Percentiles rank a stretch among this genome's conserved stretches.
phyloP scores from a whole-genome alignment of 176 grass and related monocot genomes.

The Poa pratensis region DNA sequence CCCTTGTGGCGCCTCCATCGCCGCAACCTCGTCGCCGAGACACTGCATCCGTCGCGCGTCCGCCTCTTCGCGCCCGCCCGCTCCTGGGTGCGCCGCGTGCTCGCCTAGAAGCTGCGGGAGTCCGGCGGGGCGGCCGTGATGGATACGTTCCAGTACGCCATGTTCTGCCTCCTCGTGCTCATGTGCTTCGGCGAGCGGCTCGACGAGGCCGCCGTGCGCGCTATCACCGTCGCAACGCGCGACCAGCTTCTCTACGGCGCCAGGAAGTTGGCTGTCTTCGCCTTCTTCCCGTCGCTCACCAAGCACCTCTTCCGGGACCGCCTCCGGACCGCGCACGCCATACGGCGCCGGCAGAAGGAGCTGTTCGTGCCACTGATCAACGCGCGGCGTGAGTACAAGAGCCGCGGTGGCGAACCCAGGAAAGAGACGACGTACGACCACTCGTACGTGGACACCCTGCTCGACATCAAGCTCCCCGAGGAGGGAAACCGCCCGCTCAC shows the following conservation, averaged over 20 bases:
- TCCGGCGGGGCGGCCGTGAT: neutral
- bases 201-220: constrained; percentile 47
- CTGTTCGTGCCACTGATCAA: constrained; percentile 55
- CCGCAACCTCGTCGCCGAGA: too few relatives aligned
- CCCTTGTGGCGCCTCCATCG: too few relatives aligned
- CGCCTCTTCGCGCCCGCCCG: too few relatives aligned
- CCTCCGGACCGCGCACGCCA: neutral
- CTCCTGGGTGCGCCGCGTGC: too few relatives aligned
- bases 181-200: constrained; percentile 85
- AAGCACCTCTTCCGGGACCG: constrained; percentile 47
- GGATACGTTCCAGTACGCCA: constrained; percentile 59
- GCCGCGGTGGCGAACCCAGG: neutral
- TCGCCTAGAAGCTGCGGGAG: too few relatives aligned
- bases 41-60: too few relatives aligned
- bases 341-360: constrained; percentile 33
- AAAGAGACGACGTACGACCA: too few relatives aligned
- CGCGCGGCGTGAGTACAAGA: constrained; percentile 49
- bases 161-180: constrained; percentile 65
- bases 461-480: too few relatives aligned
- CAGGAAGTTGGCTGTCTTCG: constrained; percentile 33
- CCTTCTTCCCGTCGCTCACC: constrained; percentile 48
- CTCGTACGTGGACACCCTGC: too few relatives aligned
- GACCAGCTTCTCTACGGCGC: constrained; percentile 29
- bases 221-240: constrained; percentile 34
- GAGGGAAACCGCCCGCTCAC: too few relatives aligned